Conservation (phyloP, 352 stramenopile genomes). For the Phytophthora ramorum region DNA sequence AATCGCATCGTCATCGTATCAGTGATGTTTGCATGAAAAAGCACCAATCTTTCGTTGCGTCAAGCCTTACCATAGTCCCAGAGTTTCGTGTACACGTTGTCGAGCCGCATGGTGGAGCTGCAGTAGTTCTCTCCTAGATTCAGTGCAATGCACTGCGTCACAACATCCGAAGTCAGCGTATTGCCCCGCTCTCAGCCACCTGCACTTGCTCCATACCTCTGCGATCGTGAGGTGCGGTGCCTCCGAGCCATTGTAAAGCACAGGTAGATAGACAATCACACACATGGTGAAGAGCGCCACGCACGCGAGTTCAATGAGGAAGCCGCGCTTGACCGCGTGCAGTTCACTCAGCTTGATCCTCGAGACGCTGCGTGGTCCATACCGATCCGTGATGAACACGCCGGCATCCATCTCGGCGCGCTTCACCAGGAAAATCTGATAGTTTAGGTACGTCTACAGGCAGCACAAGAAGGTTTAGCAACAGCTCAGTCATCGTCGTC, state of each 20-base stretch:
- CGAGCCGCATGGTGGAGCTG: conserved; percentile 48
- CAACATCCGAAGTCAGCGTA: conserved; percentile 9
- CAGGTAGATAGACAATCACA: conserved; percentile 60
- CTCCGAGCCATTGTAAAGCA: conserved; percentile 50
- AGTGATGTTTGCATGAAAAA: not conserved
- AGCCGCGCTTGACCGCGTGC: conserved; percentile 52
- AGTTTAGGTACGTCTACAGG: conserved; percentile 66
- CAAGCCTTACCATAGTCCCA: conserved; percentile 61
- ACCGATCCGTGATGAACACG: conserved; percentile 64
- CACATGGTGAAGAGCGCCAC: conserved; percentile 56
- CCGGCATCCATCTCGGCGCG: conserved; percentile 61
- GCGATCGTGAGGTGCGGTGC: conserved; percentile 46
- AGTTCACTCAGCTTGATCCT: conserved; percentile 52
- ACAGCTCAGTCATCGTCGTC: not conserved
- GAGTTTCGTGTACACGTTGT: conserved; percentile 55
- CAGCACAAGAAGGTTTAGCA: not conserved
- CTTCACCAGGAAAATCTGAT: conserved; percentile 61
- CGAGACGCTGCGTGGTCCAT: conserved; percentile 54
- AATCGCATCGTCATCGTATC: not conserved
- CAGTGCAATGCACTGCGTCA: conserved; percentile 48
- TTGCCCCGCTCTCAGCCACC: not conserved
- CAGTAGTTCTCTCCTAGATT: conserved; percentile 64
- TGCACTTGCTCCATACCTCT: conserved; percentile 22
- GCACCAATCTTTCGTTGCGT: not conserved
- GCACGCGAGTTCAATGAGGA: conserved; percentile 58